phyloP scores from a whole-genome alignment of 2,329 filamentous ascomycete species.

The Fusarium beomiforme region DNA sequence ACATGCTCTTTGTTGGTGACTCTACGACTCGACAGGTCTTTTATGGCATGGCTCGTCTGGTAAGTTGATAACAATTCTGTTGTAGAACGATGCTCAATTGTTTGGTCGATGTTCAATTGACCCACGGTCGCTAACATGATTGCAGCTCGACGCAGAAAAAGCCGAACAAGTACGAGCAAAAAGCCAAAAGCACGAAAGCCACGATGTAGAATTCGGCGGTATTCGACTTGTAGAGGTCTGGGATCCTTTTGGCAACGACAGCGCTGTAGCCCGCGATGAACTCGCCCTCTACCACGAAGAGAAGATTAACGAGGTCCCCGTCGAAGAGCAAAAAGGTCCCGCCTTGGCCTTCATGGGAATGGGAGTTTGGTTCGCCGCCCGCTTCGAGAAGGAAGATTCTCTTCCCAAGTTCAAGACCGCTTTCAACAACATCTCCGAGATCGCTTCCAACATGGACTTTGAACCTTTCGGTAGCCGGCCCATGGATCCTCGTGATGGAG shows the following conservation, averaged over 20 bases:
- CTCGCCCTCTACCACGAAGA: constrained; percentile 36
- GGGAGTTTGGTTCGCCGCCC: constrained; percentile 42
- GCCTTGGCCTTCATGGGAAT: constrained; percentile 38
- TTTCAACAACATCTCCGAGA: constrained; percentile 32
- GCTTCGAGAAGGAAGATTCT: constrained; percentile 29
- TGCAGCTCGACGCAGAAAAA: constrained; percentile 34
- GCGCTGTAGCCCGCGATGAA: constrained; percentile 24
- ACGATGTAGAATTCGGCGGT: constrained; percentile 32
- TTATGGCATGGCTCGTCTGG: constrained; percentile 56
- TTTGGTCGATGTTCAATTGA: background rate
- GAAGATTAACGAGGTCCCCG: constrained; percentile 10
- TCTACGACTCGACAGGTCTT: constrained; percentile 68
- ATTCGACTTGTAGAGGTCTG: constrained; percentile 58
- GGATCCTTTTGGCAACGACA: constrained; percentile 62
- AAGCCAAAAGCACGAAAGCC: constrained; percentile 32
- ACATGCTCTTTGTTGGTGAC: constrained; percentile 68
- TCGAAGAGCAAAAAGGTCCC: constrained; percentile 35
- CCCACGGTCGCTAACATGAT: constrained; percentile 1
- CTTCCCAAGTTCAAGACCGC: constrained; percentile 23
- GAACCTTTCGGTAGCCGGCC: constrained; percentile 29
- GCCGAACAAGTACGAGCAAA: constrained; percentile 17
- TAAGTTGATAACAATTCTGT: constrained; percentile 18
- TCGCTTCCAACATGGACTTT: constrained; percentile 27
- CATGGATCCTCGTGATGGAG: constrained; percentile 41
- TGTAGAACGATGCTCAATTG: background rate